These are phyloP conservation scores for Venturia aucupariae DNA, from an alignment of 2,329 filamentous ascomycete species.

Conservation along the genomic window DNA sequence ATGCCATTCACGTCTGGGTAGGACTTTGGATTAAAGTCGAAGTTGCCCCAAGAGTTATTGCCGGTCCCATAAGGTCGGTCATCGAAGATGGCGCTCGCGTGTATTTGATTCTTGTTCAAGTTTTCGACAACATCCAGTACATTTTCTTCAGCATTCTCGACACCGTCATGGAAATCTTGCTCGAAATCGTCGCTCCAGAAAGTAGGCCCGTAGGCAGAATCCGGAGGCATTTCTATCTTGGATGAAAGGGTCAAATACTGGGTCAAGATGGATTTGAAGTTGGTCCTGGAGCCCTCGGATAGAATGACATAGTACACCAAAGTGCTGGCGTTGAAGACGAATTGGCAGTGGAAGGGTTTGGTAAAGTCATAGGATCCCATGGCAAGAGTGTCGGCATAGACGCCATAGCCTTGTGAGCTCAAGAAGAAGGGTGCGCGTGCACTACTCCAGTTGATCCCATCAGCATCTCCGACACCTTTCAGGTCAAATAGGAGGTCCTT, in stretches of 20 bases:
- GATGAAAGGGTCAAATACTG: constrained; percentile 24
- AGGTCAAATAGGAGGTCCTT: constrained; percentile 21
- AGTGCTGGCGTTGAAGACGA: constrained; percentile 24
- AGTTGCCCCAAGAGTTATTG: constrained; percentile 26
- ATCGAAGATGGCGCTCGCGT: constrained; percentile 26
- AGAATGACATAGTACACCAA: constrained; percentile 24
- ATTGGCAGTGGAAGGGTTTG: constrained; percentile 20
- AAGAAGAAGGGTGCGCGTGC: constrained; percentile 29
- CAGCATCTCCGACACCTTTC: constrained; percentile 23
- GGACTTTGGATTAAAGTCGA: constrained; percentile 28
- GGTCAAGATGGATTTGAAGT: constrained; percentile 21
- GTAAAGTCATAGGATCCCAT: constrained; percentile 27
- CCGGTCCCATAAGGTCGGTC: constrained; percentile 27
- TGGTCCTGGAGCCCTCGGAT: not conserved
- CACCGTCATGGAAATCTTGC: constrained; percentile 25
- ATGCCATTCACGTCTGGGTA: constrained; percentile 25
- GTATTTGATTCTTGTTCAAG: constrained; percentile 24
- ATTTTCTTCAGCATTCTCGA: constrained; percentile 27
- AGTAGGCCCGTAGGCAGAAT: constrained; percentile 26
- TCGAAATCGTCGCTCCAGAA: constrained; percentile 30
- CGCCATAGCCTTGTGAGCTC: constrained; percentile 24
- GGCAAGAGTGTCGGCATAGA: constrained; percentile 26
- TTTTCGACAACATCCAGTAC: constrained; percentile 28
- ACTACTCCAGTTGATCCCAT: constrained; percentile 28
- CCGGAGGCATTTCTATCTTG: constrained; percentile 24